phyloP scores from a whole-genome alignment of 1,139 yeast genomes.

The Williopsis jadinii region DNA sequence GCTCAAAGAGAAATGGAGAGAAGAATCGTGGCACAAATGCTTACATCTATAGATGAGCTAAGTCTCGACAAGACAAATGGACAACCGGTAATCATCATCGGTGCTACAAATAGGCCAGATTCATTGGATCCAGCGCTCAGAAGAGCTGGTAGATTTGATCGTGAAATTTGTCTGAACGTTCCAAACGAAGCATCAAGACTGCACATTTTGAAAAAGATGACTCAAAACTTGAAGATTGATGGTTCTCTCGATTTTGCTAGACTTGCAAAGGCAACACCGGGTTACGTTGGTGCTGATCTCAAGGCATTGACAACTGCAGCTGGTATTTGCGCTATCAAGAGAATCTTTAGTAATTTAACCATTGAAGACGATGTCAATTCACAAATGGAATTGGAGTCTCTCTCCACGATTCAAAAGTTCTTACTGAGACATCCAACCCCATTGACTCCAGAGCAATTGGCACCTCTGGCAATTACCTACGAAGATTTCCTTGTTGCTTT shows the following conservation, averaged over 20 bases:
- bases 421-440: constrained; percentile 73
- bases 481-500: constrained; percentile 79
- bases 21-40: constrained; percentile 89
- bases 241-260: constrained; percentile 65
- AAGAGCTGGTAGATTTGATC: constrained; percentile 94
- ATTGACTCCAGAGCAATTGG: constrained; percentile 65
- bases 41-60: constrained; percentile 91
- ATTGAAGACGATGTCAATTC: constrained; percentile 6
- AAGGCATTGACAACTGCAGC: constrained; percentile 94
- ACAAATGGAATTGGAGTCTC: constrained; percentile 10
- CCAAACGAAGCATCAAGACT: constrained; percentile 84
- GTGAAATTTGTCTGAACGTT: constrained; percentile 88
- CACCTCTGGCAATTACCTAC: constrained; percentile 64
- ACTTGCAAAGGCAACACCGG: constrained; percentile 91
- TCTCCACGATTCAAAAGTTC: constrained; percentile 70
- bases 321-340: constrained; percentile 87
- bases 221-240: constrained; percentile 54
- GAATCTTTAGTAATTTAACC: constrained; percentile 55
- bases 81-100: constrained; percentile 89
- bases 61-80: constrained; percentile 85
- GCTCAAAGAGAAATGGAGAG: constrained; percentile 99
- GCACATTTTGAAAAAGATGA: constrained; percentile 70
- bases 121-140: constrained; percentile 92
- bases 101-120: constrained; percentile 97
- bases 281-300: constrained; percentile 96